phyloP scores from a whole-genome alignment of 164 flowering plant species.

The Magnolia changhungtana region DNA sequence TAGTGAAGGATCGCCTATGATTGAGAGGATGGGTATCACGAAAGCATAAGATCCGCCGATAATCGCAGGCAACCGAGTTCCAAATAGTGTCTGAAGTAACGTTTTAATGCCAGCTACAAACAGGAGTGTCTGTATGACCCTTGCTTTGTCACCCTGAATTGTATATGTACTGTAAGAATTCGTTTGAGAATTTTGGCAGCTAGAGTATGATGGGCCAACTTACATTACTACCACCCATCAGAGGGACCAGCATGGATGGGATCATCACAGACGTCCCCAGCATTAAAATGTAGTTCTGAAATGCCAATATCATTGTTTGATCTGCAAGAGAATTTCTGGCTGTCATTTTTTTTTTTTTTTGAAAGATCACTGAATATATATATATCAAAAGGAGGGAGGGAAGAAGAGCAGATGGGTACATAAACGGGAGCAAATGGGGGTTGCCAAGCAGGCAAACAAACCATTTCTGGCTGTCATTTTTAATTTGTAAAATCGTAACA shows the following conservation, averaged over 20 bases:
- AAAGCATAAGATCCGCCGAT: conserved; percentile 62
- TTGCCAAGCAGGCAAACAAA: too few relatives aligned
- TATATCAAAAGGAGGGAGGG: too few relatives aligned
- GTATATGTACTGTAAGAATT: not conserved
- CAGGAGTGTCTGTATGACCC: conserved; percentile 55
- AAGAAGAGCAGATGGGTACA: too few relatives aligned
- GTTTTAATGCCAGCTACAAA: conserved; percentile 75
- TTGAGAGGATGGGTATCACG: conserved; percentile 41
- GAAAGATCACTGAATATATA: too few relatives aligned
- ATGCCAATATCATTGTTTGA: conserved; percentile 67
- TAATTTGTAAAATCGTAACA: too few relatives aligned
- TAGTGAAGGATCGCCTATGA: conserved; percentile 10
- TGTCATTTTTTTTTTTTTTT: not conserved
- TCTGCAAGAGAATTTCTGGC: conserved; percentile 42
- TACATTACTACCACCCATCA: conserved; percentile 80
- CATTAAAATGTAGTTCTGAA: conserved; percentile 82
- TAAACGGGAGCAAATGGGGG: too few relatives aligned
- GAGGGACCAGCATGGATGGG: conserved; percentile 61
- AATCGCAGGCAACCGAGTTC: conserved; percentile 64
- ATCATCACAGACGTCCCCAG: conserved; percentile 82
- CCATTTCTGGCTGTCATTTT: not conserved
- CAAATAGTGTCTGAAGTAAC: conserved; percentile 56
- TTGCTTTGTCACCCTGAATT: conserved; percentile 50
- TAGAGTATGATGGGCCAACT: conserved; percentile 17
- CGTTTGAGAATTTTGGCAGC: not conserved